phyloP scores from a whole-genome alignment of 257 asterid genomes.

The Plectranthus barbatus region DNA sequence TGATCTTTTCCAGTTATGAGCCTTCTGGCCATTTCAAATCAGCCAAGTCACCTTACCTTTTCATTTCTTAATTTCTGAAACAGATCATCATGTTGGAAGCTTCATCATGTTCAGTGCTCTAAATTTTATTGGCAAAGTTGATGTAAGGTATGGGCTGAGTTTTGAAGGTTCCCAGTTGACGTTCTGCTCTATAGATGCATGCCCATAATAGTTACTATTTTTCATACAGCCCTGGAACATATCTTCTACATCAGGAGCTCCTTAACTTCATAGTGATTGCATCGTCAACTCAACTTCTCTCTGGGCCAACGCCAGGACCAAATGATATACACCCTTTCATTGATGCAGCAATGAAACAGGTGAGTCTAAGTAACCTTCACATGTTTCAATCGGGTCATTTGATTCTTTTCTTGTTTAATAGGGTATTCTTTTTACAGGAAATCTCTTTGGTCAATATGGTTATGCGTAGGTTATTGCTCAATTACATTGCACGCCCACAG shows the following conservation, averaged over 20 bases:
- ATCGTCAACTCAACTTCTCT: slow-evolving; percentile 88
- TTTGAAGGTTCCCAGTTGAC: slow-evolving; percentile 2
- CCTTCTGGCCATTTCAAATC: neutral
- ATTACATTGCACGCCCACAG: slow-evolving; percentile 58
- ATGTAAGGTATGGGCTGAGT: slow-evolving; percentile 60
- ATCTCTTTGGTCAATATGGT: slow-evolving; percentile 55
- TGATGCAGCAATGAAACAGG: slow-evolving; percentile 90
- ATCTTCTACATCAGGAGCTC: slow-evolving; percentile 76
- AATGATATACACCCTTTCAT: slow-evolving; percentile 78
- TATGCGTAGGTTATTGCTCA: slow-evolving; percentile 57
- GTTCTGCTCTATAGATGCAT: slow-evolving; percentile 9
- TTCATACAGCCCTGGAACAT: slow-evolving; percentile 49
- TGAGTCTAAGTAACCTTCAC: slow-evolving; percentile 13
- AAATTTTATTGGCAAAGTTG: slow-evolving; percentile 70
- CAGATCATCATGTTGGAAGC: slow-evolving; percentile 62
- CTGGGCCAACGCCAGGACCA: slow-evolving; percentile 91
- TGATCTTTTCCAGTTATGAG: neutral
- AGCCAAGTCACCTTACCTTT: slow-evolving; percentile 5
- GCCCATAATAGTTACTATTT: slow-evolving; percentile 20
- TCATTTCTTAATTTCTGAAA: slow-evolving; percentile 12
- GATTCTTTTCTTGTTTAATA: slow-evolving; percentile 1
- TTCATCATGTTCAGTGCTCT: slow-evolving; percentile 63
- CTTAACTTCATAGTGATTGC: slow-evolving; percentile 71
- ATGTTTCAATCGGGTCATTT: neutral
- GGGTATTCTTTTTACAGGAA: slow-evolving; percentile 48